Percentiles rank a stretch among this genome's conserved stretches.
These are phyloP conservation scores for Madurella fahalii DNA, from an alignment of 2,329 filamentous ascomycete species.

Conservation along the genomic window DNA sequence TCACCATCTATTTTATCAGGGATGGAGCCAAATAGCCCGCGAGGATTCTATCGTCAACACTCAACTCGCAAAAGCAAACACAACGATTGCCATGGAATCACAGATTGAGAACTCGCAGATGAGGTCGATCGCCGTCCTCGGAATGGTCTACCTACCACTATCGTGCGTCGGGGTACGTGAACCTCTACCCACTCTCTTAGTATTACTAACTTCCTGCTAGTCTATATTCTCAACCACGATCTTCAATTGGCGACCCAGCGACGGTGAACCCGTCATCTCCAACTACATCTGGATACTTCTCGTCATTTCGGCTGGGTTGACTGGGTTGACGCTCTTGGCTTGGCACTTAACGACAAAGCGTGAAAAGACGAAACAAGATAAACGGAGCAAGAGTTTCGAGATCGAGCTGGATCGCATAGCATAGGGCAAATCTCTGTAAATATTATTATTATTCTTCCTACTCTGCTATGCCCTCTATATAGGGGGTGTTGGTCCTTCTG, in stretches of 20 bases:
- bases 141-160: conserved; percentile 11
- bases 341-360: conserved; percentile 10
- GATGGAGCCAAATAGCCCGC: conserved; percentile 9
- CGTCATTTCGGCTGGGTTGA: conserved; percentile 3
- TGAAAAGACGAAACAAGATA: conserved; percentile 1
- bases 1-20: not conserved
- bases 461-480: too few relatives aligned
- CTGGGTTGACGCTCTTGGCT: not conserved
- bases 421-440: too few relatives aligned
- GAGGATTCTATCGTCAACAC: conserved; percentile 10
- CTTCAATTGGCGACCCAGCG: conserved; percentile 5
- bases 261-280: conserved; percentile 8
- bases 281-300: conserved; percentile 9
- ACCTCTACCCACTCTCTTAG: not conserved
- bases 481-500: too few relatives aligned
- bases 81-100: conserved; percentile 8
- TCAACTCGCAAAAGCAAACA: conserved; percentile 9
- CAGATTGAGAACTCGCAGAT: conserved; percentile 12
- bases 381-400: conserved; percentile 1
- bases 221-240: conserved; percentile 13
- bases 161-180: conserved; percentile 12
- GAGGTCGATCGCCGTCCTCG: conserved; percentile 10
- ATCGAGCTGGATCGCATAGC: not conserved
- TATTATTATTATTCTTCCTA: too few relatives aligned
- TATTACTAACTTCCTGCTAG: not conserved